Base-by-base conservation (phyloP, 2,329 filamentous ascomycete genomes). In the Talaromyces piceae region DNA sequence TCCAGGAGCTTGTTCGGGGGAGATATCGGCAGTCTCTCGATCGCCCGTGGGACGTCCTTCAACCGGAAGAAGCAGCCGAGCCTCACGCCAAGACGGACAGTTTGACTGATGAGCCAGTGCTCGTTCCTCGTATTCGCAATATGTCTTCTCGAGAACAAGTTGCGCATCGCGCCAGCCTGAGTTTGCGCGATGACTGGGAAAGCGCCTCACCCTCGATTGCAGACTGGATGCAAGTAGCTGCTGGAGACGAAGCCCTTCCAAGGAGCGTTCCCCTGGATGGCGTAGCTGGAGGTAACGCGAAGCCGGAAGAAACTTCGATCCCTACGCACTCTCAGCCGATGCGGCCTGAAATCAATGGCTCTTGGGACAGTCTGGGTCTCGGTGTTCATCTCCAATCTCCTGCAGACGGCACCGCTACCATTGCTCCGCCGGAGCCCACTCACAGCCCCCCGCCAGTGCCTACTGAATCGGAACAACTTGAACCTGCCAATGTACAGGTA, bases 141-240 rank as follows among this genome's bases (percentile, higher is more conserved):
- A 16, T 46, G 9, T 23, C 23, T 31, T 23, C 54, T 23, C 57
- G 59, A 22, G 64, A 70, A 12, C 65, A 62, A 30, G 52, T 59
- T 27, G 56, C 61, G 11, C 67, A 73, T 49, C 61, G 68, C 13
- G 69, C 74, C 37, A 76, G 72, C 51, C 59, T 76, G 45, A 65
- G 69, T 45, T 62, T 69, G 26, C 69, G 67, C 28, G 71, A 73
- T 57, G 74, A 76, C 52, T 76, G 72, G 72, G 70, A 71, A 50
- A 66, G 72, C 55, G 73, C 73, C 22, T 77, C 74, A 11, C 73
- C 74, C 5, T 77, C 73, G 2, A 72, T 76, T 37, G 67, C 68
- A 46, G 73, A 76, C 53, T 76, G 73, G 71, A 74, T 76, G 63
- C 67, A 71, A 50, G 59, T 73, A 37, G 71, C 69, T 18, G 68